A percentile compares a stretch with the other conserved stretches of the same genome.
Conservation (phyloP, 2,329 filamentous ascomycete species). For the Cladosporium sp. region DNA sequence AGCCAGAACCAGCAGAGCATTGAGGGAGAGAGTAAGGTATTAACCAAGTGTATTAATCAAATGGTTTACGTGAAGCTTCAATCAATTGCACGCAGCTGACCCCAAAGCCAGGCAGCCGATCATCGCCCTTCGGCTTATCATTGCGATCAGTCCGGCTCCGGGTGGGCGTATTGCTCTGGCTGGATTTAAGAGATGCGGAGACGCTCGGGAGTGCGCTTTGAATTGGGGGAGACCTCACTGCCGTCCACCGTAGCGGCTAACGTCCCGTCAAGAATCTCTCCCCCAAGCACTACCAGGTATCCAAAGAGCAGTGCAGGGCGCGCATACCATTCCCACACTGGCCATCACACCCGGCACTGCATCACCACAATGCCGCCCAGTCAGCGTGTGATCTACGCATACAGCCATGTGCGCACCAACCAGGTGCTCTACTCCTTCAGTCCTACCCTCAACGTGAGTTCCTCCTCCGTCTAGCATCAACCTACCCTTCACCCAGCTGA, state of each 20-base stretch:
- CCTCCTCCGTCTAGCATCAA: neutral
- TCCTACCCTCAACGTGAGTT: constrained; percentile 50
- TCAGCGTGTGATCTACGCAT: constrained; percentile 57
- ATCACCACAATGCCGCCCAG: constrained; percentile 1
- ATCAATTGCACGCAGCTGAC: constrained; percentile 12
- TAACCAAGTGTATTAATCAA: constrained; percentile 1
- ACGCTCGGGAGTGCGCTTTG: neutral
- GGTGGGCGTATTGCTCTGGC: too few species aligned
- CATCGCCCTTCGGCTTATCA: neutral
- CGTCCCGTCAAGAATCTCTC: constrained; percentile 11
- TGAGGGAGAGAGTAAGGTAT: too few species aligned
- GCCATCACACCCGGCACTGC: neutral
- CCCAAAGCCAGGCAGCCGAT: too few species aligned
- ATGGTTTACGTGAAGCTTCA: neutral
- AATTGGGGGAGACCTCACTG: neutral
- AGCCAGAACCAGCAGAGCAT: neutral
- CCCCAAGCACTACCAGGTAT: too few species aligned
- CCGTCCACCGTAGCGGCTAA: constrained; percentile 4
- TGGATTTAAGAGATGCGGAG: neutral
- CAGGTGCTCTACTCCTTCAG: constrained; percentile 62
- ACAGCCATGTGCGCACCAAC: constrained; percentile 58
- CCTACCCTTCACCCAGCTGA: neutral
- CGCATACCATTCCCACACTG: neutral
- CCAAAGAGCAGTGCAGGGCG: neutral
- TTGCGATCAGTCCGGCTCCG: too few species aligned